Evolutionary conservation across 768 basidiomycete genomes (phyloP), one percentile per base, ranked within the genome.

Genomic region (Podaxis sp.): DNA sequence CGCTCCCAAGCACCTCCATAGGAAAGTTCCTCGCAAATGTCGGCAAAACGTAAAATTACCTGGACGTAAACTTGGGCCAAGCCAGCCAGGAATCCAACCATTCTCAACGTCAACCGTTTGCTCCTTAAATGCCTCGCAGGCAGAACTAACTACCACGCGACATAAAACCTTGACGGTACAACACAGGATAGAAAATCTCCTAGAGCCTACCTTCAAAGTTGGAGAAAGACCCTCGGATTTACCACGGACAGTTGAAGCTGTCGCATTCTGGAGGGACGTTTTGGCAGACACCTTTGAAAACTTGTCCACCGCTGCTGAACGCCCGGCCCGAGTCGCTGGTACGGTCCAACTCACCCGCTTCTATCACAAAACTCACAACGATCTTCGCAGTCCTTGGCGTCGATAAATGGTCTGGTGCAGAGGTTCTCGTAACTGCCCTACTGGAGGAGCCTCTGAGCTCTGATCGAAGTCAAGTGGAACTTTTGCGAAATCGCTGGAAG

Each of bases 401-500:
- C 54, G 84, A 87, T 69, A 71, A 82, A 65, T 79, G 75, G 69
- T 79, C 87, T 18, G 77, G 76, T 38, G 76, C 84, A 5, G 73
- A 74, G 38, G 83, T 87, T 32, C 72, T 93, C 3, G 82, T 92
- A 18, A 84, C 85, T 4, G 88, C 89, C 5, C 76, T 93, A 37
- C 74, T 93, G 14, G 82, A 87, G 47, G 85, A 91, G 57, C 90
- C 90, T 13, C 81, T 93, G 64, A 75, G 78, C 2, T 82, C 83
- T n/a, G 80, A 84, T 63, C 61, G 74, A 25, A 66, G 70, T 3
- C 76, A 80, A 61, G 78, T 75, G 53, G 71, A 75, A 35, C 66
- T 67, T 6, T 66, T 89, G 23, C 77, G 76, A 55, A 67, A 75
- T 42, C 77, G 89, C 35, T 88, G 88, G 85, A 68, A 71, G 44